Percentiles rank a stretch among this genome's conserved stretches.
These are phyloP conservation scores for Globisporangium paroecandrum DNA, from an alignment of 352 stramenopile species.

Conservation along the genomic window DNA sequence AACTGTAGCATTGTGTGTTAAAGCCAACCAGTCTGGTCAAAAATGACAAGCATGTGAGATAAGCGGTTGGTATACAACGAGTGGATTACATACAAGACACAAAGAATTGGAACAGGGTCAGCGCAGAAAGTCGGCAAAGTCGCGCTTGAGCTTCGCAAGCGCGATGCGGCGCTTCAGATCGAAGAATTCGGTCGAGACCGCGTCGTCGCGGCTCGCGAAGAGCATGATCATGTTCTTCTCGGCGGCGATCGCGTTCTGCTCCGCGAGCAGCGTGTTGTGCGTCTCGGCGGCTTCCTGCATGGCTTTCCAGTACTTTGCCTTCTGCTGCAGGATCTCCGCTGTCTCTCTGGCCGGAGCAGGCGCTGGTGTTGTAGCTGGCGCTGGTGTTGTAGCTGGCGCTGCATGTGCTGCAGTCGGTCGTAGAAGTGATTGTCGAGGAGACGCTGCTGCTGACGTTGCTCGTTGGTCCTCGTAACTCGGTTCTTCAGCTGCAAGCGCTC, in stretches of 20 bases:
- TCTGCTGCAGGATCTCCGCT: not conserved
- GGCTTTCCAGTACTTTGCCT: slow-evolving; percentile 9
- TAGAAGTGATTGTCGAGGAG: not conserved
- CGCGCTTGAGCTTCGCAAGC: slow-evolving; percentile 14
- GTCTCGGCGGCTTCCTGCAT: slow-evolving; percentile 14
- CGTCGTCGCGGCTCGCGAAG: slow-evolving; percentile 14
- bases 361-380: not conserved
- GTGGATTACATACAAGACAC: not conserved
- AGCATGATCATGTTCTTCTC: slow-evolving; percentile 17
- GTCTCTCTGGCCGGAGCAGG: not conserved
- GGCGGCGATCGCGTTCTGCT: slow-evolving; percentile 19
- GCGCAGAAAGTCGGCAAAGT: slow-evolving; percentile 11
- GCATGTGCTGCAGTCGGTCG: not conserved
- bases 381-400: not conserved
- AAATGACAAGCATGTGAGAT: not conserved
- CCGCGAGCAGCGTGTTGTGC: slow-evolving; percentile 15
- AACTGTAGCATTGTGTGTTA: not conserved
- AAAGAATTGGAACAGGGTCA: not conserved
- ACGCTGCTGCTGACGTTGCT: not conserved
- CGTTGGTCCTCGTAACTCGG: not conserved
- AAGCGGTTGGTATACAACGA: not conserved
- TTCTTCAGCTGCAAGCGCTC: not conserved
- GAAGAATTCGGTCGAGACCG: slow-evolving; percentile 16
- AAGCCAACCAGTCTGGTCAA: not conserved
- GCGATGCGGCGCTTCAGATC: slow-evolving; percentile 17